Base-by-base conservation (phyloP, 148 eudicot species). In the Amaranthus cruentus region DNA sequence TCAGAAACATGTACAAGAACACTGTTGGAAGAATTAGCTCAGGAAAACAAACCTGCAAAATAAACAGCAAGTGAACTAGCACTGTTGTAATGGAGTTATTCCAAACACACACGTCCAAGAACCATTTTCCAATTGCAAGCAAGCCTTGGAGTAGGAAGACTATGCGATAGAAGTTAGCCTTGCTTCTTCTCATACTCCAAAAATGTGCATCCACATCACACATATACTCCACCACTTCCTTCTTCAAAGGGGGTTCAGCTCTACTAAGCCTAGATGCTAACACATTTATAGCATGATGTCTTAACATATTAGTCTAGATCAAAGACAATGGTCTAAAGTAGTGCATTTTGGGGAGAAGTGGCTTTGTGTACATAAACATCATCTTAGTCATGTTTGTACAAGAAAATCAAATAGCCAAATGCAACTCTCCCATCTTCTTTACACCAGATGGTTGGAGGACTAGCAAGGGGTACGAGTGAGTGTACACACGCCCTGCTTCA, bases 151-250 rank as follows among this genome's bases (percentile, higher is more conserved):
- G 78, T 50, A 92, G 82, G 1, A 86, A 68, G 59, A 87, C 66
- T 15, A 92, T 80, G 6, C 98, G 67, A 79, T 83, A 90, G 61
- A 90, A 90, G 72, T 90, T 88, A 6, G 98, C 96, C 83, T 90
- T 92, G 79, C 98, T 92, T 10, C 91, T 71, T 78, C 98, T 88
- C 90, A 92, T 88, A 82, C 96, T 88, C 96, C 96, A 92, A 48
- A 88, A 83, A 74, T 92, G 98, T 0, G 96, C 76, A 72, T 92
- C 87, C 4, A 85, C 85, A 73, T 92, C 98, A 47, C 88, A 77
- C 96, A 92, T 90, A 81, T 87, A 92, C 56, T 87, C 93, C 3
- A 92, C 88, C 7, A 92, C 86, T 81, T 90, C 98, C 74, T 61
- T 84, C 76, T 84, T 81, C 1, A 92, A 81, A 49, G 98, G 96